These are phyloP conservation scores for Dichomitus squalens DNA, from an alignment of 1,284 basidiomycete species.

Conservation along the genomic window DNA sequence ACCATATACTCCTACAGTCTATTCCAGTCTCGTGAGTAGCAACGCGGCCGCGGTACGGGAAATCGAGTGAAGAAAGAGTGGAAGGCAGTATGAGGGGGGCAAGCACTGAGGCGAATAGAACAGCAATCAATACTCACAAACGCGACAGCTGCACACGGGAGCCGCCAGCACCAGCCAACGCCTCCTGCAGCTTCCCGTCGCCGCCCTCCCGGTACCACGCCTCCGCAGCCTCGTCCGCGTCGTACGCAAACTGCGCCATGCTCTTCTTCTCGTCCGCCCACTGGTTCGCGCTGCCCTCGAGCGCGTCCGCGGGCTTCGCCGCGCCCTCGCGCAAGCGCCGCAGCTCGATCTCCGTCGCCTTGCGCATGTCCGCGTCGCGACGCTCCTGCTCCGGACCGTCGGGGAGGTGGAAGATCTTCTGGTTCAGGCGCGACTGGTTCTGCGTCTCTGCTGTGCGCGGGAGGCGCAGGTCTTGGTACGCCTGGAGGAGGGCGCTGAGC, in stretches of 20 bases:
- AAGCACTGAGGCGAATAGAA: too few species aligned
- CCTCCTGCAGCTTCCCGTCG: constrained; percentile 14
- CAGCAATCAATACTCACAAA: not conserved
- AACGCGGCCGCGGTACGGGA: too few species aligned
- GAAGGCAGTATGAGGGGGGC: too few species aligned
- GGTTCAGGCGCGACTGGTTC: constrained; percentile 49
- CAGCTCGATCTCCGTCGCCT: constrained; percentile 46
- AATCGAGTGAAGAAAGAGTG: too few species aligned
- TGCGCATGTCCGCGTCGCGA: constrained; percentile 53
- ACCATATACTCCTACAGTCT: too few species aligned
- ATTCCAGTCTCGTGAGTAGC: too few species aligned
- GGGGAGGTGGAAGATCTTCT: constrained; percentile 53
- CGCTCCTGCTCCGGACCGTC: constrained; percentile 56
- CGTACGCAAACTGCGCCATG: constrained; percentile 47
- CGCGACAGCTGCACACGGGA: not conserved
- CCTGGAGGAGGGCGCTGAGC: constrained; percentile 47
- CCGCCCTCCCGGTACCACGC: constrained; percentile 47
- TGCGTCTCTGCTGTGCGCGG: constrained; percentile 51
- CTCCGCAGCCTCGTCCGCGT: constrained; percentile 51
- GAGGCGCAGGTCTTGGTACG: constrained; percentile 53
- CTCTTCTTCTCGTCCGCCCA: constrained; percentile 55
- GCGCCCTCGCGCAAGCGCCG: constrained; percentile 12
- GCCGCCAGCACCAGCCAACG: not conserved
- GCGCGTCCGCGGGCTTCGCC: constrained; percentile 9
- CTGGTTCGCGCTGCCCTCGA: constrained; percentile 46